Conservation (phyloP, 768 basidiomycete species). For the Suillus luteus region DNA sequence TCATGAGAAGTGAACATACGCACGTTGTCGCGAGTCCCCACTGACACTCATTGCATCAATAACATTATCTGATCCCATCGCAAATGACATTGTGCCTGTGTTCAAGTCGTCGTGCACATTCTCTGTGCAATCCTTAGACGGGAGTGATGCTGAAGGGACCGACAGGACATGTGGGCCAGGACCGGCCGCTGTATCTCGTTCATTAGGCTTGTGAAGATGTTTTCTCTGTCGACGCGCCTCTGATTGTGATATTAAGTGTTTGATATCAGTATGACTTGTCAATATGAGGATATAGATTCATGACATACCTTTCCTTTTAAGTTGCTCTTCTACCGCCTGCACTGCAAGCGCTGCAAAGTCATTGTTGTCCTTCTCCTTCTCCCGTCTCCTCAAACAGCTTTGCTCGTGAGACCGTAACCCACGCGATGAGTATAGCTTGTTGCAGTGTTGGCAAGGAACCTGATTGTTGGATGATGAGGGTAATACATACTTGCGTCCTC, state of each 20-base stretch:
- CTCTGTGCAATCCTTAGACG: background rate
- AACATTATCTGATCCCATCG: background rate
- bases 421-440: background rate
- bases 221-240: background rate
- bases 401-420: background rate
- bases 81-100: background rate
- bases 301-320: background rate
- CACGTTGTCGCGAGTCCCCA: background rate
- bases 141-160: background rate
- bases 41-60: background rate
- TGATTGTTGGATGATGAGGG: background rate
- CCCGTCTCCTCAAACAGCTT: background rate
- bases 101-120: background rate
- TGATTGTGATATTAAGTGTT: background rate
- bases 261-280: no score
- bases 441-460: background rate
- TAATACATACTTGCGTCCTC: background rate
- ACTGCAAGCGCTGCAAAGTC: background rate
- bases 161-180: background rate
- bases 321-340: background rate
- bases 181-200: background rate
- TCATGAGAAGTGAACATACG: background rate
- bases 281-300: no score
- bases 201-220: background rate
- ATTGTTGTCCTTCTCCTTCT: background rate